phyloP scores from a whole-genome alignment of 2,329 filamentous ascomycete species.

The Drechslerella coelobrocha region DNA sequence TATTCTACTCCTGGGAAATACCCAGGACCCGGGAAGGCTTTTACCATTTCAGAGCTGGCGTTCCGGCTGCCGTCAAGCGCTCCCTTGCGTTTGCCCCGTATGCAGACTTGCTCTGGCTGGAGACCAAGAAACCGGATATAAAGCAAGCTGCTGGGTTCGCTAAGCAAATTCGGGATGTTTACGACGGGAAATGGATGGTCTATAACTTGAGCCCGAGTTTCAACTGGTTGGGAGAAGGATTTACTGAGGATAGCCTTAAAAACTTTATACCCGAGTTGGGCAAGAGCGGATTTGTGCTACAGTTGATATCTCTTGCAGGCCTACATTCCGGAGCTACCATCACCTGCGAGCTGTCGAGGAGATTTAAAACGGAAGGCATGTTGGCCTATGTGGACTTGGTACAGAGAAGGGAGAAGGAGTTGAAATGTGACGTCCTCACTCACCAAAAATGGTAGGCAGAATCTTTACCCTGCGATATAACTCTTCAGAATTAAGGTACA shows the following conservation, averaged over 20 bases:
- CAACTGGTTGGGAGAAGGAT: constrained; percentile 98
- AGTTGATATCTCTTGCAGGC: constrained; percentile 72
- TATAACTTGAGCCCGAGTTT: constrained; percentile 97
- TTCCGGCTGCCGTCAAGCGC: constrained; percentile 87
- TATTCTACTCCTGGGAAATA: constrained; percentile 88
- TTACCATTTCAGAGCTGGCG: constrained; percentile 87
- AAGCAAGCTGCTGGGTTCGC: constrained; percentile 77
- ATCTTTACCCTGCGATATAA: not conserved
- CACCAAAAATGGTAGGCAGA: constrained; percentile 79
- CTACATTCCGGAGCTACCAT: constrained; percentile 71
- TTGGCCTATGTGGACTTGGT: constrained; percentile 94
- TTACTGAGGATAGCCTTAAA: constrained; percentile 79
- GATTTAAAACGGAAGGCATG: constrained; percentile 92
- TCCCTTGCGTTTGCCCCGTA: constrained; percentile 90
- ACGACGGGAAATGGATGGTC: constrained; percentile 83
- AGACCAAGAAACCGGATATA: constrained; percentile 89
- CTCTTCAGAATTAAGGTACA: not conserved
- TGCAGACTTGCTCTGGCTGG: constrained; percentile 94
- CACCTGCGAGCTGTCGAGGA: constrained; percentile 74
- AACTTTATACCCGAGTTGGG: constrained; percentile 97
- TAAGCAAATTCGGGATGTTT: constrained; percentile 69
- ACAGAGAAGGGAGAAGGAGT: constrained; percentile 86
- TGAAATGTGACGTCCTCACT: constrained; percentile 88
- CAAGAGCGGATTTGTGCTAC: constrained; percentile 77
- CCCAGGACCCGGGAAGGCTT: constrained; percentile 92